Conservation (phyloP, 192 early-diverging fungal species). For the Kickxella alabastrina region DNA sequence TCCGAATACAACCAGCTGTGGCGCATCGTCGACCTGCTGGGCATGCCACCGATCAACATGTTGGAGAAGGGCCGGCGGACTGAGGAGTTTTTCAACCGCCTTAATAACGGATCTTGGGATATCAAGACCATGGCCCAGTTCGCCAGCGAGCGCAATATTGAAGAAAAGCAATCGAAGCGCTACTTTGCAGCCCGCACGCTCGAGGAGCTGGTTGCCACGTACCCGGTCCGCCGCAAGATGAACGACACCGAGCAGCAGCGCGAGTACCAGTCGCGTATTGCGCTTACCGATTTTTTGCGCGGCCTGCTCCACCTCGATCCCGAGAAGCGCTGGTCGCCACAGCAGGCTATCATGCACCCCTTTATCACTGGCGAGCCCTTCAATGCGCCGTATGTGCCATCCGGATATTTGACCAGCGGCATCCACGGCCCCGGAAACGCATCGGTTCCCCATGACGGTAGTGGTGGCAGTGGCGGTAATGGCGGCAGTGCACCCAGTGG, state of each 20-base stretch:
- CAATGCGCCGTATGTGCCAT: conserved; percentile 53
- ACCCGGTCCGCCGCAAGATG: conserved; percentile 71
- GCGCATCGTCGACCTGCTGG: conserved; percentile 92
- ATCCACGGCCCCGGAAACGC: conserved; percentile 12
- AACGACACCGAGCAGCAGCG: conserved; percentile 39
- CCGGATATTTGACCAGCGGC: conserved; percentile 8
- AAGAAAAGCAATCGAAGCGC: conserved; percentile 87
- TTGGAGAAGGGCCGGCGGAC: conserved; percentile 88
- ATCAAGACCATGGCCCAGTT: conserved; percentile 83
- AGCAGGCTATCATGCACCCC: conserved; percentile 90
- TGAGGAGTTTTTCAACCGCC: conserved; percentile 79
- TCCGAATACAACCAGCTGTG: conserved; percentile 96
- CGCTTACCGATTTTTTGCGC: conserved; percentile 88
- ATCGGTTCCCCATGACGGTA: conserved; percentile 11
- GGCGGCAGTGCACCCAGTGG: conserved; percentile 1
- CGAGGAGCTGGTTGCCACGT: conserved; percentile 80
- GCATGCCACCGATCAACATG: conserved; percentile 87
- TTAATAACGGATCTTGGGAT: conserved; percentile 53
- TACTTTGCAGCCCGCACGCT: conserved; percentile 87
- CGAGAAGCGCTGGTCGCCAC: conserved; percentile 90
- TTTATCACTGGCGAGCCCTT: conserved; percentile 90
- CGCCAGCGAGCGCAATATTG: conserved; percentile 68
- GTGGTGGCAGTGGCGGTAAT: not conserved
- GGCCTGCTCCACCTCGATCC: conserved; percentile 91
- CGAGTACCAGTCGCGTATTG: conserved; percentile 56